These are phyloP conservation scores for Raphanus sativus DNA, from an alignment of 345 rosid species.

Conservation along the genomic window DNA sequence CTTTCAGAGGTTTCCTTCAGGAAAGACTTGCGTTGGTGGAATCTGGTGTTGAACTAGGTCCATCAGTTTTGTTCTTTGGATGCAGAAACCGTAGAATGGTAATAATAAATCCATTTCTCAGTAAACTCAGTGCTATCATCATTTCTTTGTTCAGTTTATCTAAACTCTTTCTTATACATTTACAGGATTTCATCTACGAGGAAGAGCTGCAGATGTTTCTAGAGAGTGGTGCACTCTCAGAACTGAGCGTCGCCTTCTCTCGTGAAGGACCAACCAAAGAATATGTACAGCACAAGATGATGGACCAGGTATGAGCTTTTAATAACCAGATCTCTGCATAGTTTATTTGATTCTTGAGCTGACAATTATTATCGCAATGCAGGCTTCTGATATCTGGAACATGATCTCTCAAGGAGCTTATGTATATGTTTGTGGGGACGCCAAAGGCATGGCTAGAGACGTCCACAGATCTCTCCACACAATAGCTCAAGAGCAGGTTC, in stretches of 20 bases:
- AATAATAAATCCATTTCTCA: constrained; percentile 25
- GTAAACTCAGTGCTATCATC: neutral
- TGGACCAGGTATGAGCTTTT: constrained; percentile 56
- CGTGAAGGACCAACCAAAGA: constrained; percentile 95
- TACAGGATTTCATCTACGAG: constrained; percentile 87
- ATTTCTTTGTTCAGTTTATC: constrained; percentile 3
- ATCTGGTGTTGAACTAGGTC: constrained; percentile 77
- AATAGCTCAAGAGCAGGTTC: constrained; percentile 84
- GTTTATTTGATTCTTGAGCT: neutral
- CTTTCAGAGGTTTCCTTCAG: constrained; percentile 98
- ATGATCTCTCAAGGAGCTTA: constrained; percentile 78
- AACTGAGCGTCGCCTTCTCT: constrained; percentile 80
- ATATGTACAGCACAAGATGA: constrained; percentile 96
- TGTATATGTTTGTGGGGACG: constrained; percentile 96
- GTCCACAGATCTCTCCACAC: constrained; percentile 91
- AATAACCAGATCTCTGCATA: neutral
- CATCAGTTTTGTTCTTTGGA: constrained; percentile 80
- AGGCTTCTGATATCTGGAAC: constrained; percentile 89
- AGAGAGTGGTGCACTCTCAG: constrained; percentile 73
- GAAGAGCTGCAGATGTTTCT: constrained; percentile 74
- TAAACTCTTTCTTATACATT: neutral
- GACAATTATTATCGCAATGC: constrained; percentile 8
- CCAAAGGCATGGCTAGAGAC: constrained; percentile 98
- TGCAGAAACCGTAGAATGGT: constrained; percentile 92
- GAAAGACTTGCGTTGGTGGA: constrained; percentile 78